A percentile compares a stretch with the other conserved stretches of the same genome.
Conservation (phyloP, 2,329 filamentous ascomycete species). For the Cryphonectria parasitica region DNA sequence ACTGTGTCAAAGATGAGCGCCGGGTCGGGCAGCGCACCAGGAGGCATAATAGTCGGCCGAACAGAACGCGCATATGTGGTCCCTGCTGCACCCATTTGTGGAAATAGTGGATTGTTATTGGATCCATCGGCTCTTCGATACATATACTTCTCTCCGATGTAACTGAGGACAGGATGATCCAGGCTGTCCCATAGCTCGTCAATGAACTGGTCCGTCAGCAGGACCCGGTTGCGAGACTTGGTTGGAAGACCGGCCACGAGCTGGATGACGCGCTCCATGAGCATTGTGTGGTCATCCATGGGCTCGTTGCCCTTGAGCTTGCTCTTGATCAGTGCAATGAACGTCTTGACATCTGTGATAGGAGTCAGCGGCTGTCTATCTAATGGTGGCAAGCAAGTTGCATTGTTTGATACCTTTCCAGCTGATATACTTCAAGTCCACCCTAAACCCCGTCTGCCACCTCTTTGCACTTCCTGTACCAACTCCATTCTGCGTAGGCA, state of each 20-base stretch:
- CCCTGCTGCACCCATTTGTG: conserved; percentile 68
- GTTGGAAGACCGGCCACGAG: conserved; percentile 68
- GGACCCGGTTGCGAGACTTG: conserved; percentile 62
- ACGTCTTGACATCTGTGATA: conserved; percentile 62
- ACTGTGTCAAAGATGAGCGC: conserved; percentile 64
- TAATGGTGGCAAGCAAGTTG: too few species aligned
- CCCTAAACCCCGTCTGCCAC: conserved; percentile 54
- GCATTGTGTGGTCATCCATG: conserved; percentile 75
- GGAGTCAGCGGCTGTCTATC: neutral
- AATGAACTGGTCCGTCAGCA: conserved; percentile 70
- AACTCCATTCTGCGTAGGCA: conserved; percentile 66
- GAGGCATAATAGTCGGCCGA: conserved; percentile 60
- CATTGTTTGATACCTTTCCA: conserved; percentile 43
- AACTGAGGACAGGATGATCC: conserved; percentile 72
- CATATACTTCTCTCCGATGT: conserved; percentile 62
- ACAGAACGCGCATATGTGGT: conserved; percentile 70
- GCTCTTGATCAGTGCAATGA: conserved; percentile 62
- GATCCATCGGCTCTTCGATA: conserved; percentile 74
- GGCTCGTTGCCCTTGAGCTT: conserved; percentile 67
- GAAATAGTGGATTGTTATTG: conserved; percentile 70
- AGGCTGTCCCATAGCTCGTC: conserved; percentile 72
- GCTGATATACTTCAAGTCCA: conserved; percentile 62
- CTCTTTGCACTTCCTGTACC: conserved; percentile 58
- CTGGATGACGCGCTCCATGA: conserved; percentile 75
- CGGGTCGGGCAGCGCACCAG: conserved; percentile 70